Evolutionary conservation across 2,329 filamentous ascomycete species (phyloP).

Genomic region (Botrytis hyacinthi): DNA sequence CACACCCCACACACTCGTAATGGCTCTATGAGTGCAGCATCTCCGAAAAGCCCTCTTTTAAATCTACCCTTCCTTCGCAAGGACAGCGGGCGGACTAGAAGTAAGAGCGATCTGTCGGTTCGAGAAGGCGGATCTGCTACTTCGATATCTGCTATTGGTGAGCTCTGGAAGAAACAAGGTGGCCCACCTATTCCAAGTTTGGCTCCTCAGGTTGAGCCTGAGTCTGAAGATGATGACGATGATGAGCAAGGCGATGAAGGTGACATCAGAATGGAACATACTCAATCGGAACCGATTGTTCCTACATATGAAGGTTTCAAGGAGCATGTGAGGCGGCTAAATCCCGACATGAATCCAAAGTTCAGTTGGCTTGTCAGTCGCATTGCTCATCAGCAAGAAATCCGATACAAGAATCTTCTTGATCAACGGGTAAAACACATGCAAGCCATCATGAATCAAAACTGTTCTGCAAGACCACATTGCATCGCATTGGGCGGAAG

Average conservation of each 20-base stretch:
- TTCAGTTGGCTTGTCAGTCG: slow-evolving; percentile 70
- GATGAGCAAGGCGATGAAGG: slow-evolving; percentile 62
- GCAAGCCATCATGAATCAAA: slow-evolving; percentile 52
- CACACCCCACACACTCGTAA: slow-evolving; percentile 49
- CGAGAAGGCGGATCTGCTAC: background rate
- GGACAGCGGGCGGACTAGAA: slow-evolving; percentile 55
- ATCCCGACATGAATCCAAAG: slow-evolving; percentile 63
- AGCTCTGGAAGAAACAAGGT: slow-evolving; percentile 55
- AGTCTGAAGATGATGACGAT: slow-evolving; percentile 54
- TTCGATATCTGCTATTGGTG: slow-evolving; percentile 41
- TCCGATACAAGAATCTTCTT: slow-evolving; percentile 75
- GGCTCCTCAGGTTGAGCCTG: slow-evolving; percentile 45
- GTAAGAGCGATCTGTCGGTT: slow-evolving; percentile 42
- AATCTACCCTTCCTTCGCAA: slow-evolving; percentile 45
- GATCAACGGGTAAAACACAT: slow-evolving; percentile 69
- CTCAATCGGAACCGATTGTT: slow-evolving; percentile 63
- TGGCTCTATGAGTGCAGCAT: slow-evolving; percentile 58
- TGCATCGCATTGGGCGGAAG: slow-evolving; percentile 69
- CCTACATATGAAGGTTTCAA: slow-evolving; percentile 76
- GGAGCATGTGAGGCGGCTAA: slow-evolving; percentile 68
- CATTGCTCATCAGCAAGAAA: slow-evolving; percentile 76
- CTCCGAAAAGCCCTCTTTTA: slow-evolving; percentile 47
- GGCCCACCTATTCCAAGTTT: slow-evolving; percentile 58
- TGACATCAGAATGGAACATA: slow-evolving; percentile 60
- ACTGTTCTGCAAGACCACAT: slow-evolving; percentile 59